A percentile compares a stretch with the other conserved stretches of the same genome.
Conservation (phyloP, 495 filamentous ascomycete species). For the Podospora bellae-mahoneyi region DNA sequence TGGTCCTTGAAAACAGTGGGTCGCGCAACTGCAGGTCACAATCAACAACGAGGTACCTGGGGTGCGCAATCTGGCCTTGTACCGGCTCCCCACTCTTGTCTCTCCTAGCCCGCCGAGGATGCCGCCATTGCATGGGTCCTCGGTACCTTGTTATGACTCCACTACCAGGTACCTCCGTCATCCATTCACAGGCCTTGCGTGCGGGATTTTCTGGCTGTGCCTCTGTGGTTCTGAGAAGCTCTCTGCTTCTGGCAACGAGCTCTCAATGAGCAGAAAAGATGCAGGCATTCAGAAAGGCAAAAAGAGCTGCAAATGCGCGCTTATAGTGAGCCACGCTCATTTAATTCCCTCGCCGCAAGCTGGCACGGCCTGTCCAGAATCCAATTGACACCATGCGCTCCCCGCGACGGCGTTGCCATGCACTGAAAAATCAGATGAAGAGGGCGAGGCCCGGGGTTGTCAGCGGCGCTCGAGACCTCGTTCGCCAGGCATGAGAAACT, state of each 20-base stretch:
- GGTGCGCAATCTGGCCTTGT: conserved; percentile 27
- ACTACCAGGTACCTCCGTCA: conserved; percentile 27
- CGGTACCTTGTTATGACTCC: conserved; percentile 29
- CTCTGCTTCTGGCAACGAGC: conserved; percentile 1
- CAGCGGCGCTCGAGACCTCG: neutral
- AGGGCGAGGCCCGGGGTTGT: neutral
- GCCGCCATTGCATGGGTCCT: conserved; percentile 16
- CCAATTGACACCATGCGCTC: conserved; percentile 7
- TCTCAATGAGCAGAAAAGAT: neutral
- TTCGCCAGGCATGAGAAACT: conserved; percentile 12
- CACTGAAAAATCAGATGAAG: neutral
- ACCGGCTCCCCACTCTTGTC: conserved; percentile 23
- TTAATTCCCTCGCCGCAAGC: conserved; percentile 12
- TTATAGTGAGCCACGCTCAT: neutral
- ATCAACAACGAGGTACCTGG: conserved; percentile 26
- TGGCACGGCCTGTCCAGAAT: conserved; percentile 5
- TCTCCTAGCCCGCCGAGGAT: conserved; percentile 7
- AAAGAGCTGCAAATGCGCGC: neutral
- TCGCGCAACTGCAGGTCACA: conserved; percentile 31
- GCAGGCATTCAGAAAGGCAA: neutral
- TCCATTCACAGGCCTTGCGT: conserved; percentile 17
- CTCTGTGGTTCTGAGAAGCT: conserved; percentile 16
- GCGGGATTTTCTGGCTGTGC: conserved; percentile 39
- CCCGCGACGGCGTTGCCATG: neutral
- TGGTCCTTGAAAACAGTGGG: conserved; percentile 20